Conservation (phyloP, 2,329 filamentous ascomycete genomes). For the Aspergillus unguis region DNA sequence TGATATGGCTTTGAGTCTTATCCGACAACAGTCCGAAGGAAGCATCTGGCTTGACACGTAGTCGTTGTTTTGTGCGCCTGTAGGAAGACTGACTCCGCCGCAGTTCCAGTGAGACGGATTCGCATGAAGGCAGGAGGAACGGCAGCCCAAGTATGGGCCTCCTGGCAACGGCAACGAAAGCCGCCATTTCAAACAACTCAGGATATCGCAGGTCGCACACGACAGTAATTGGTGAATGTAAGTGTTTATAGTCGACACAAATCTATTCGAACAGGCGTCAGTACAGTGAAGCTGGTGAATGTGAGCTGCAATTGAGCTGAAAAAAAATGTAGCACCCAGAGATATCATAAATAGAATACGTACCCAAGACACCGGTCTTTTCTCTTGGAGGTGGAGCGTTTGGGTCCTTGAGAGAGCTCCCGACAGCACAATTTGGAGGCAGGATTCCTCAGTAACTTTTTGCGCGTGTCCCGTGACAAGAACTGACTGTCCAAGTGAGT, state of each 20-base stretch:
- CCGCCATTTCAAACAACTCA: conserved; percentile 24
- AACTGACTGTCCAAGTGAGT: neutral
- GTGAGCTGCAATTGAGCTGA: too few species aligned
- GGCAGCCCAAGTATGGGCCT: conserved; percentile 36
- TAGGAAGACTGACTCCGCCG: conserved; percentile 50
- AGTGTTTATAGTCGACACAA: neutral
- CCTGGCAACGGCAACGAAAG: conserved; percentile 28
- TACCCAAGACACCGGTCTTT: neutral
- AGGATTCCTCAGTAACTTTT: neutral
- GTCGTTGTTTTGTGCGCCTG: conserved; percentile 49
- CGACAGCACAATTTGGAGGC: neutral
- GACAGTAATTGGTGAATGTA: neutral
- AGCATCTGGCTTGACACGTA: conserved; percentile 52
- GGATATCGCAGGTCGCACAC: neutral
- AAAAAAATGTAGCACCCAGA: too few species aligned
- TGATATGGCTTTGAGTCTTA: conserved; percentile 51
- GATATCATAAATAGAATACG: neutral
- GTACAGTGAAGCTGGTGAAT: neutral
- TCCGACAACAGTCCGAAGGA: conserved; percentile 44
- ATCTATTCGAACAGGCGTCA: neutral
- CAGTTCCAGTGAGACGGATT: conserved; percentile 29
- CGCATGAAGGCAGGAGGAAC: conserved; percentile 39
- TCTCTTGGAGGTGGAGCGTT: neutral
- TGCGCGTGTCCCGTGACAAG: neutral
- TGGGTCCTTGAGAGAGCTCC: neutral